Conservation (phyloP, 306 rosid genomes). For the Comarum palustre region DNA sequence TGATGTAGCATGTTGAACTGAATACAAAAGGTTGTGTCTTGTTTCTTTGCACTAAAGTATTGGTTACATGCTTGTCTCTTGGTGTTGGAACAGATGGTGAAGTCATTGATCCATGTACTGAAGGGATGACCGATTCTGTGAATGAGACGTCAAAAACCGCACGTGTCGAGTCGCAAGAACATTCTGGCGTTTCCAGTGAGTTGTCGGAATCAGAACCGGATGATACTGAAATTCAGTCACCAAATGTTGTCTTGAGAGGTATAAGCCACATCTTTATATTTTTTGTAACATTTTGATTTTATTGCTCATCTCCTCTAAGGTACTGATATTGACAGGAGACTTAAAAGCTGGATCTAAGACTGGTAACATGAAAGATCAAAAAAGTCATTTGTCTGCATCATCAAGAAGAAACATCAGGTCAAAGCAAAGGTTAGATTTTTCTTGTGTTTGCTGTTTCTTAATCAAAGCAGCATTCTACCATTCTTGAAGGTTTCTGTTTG, state of each 20-base stretch:
- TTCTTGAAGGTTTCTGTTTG: neutral
- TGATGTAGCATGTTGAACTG: neutral
- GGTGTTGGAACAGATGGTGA: constrained; percentile 47
- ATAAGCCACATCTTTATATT: constrained; percentile 4
- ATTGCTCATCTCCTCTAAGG: constrained; percentile 1
- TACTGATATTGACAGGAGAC: constrained; percentile 28
- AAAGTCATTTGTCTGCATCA: constrained; percentile 34
- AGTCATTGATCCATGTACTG: constrained; percentile 46
- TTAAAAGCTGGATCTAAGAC: constrained; percentile 40
- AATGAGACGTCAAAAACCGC: constrained; percentile 27
- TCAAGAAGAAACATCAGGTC: constrained; percentile 32
- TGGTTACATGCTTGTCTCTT: constrained; percentile 19
- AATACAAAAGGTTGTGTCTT: neutral
- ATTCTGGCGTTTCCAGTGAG: constrained; percentile 48
- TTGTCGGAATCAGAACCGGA: constrained; percentile 42
- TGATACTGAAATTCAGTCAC: constrained; percentile 49
- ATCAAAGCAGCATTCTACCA: neutral
- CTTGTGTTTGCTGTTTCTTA: neutral
- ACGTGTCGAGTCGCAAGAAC: constrained; percentile 28
- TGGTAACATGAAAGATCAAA: constrained; percentile 41
- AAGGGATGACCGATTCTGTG: constrained; percentile 30
- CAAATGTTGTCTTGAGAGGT: constrained; percentile 40
- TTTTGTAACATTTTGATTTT: neutral
- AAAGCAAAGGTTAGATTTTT: constrained; percentile 41
- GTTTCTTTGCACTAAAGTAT: constrained; percentile 13